Percentiles rank a stretch among this genome's conserved stretches.
phyloP scores from a whole-genome alignment of 164 flowering plant species.

The Magnolia changhungtana region DNA sequence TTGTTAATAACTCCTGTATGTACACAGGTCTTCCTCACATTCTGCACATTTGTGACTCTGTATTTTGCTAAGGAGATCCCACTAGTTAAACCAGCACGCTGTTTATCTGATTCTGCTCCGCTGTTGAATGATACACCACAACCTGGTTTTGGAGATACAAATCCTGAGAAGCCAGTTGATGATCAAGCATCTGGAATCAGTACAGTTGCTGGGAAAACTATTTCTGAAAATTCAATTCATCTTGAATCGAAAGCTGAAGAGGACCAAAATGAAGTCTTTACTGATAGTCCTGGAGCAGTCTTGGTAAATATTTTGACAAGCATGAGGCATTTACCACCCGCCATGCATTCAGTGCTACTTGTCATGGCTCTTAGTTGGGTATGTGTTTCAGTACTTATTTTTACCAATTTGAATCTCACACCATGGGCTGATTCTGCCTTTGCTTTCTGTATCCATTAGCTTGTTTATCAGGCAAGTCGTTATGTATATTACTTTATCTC shows the following conservation, averaged over 20 bases:
- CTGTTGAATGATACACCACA: conserved; percentile 53
- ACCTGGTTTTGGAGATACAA: conserved; percentile 33
- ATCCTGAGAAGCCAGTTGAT: conserved; percentile 18
- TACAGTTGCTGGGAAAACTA: conserved; percentile 17
- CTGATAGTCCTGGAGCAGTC: conserved; percentile 91
- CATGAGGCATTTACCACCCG: conserved; percentile 88
- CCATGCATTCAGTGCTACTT: conserved; percentile 89
- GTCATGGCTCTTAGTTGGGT: conserved; percentile 99
- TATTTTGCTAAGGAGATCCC: conserved; percentile 91
- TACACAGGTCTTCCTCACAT: conserved; percentile 66
- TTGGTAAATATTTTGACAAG: conserved; percentile 85
- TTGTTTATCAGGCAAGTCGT: background rate
- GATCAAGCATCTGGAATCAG: conserved; percentile 20
- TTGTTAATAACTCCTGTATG: conserved; percentile 3
- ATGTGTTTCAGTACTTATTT: conserved; percentile 20
- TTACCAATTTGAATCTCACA: background rate
- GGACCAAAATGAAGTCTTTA: conserved; percentile 40
- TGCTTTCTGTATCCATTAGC: background rate
- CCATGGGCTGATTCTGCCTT: background rate
- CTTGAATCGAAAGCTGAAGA: conserved; percentile 28
- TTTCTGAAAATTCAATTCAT: conserved; percentile 21
- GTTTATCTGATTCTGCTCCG: conserved; percentile 75
- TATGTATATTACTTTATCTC: background rate
- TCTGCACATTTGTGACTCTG: conserved; percentile 83
- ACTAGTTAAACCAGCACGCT: conserved; percentile 31